Conservation (phyloP, 768 basidiomycete species). For the Pleurotus ostreatus region DNA sequence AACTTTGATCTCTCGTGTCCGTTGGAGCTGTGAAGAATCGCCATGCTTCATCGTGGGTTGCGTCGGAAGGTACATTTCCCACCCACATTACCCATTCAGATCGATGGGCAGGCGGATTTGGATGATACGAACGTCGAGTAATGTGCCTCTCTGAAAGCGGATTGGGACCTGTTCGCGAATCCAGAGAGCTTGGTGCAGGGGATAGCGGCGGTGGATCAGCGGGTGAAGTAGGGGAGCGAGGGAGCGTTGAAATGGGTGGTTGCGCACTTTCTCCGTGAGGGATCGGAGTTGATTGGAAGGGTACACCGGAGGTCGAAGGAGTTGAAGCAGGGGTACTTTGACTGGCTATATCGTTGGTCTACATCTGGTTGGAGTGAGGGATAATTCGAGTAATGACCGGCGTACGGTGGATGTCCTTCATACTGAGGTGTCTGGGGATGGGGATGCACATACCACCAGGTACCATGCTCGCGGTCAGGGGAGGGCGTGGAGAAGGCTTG, state of each 20-base stretch:
- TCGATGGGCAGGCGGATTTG: conserved; percentile 66
- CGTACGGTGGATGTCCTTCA: conserved; percentile 27
- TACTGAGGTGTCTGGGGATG: conserved; percentile 17
- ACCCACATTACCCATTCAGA: conserved; percentile 98
- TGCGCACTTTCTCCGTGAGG: too few species aligned
- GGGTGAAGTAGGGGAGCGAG: too few species aligned
- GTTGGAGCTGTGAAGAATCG: conserved; percentile 58
- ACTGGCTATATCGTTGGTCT: conserved; percentile 17
- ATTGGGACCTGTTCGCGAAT: neutral
- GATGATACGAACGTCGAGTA: conserved; percentile 45
- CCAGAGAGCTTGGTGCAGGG: neutral
- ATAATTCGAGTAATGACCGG: conserved; percentile 27
- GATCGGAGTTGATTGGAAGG: conserved; percentile 9
- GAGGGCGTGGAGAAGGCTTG: conserved; percentile 13
- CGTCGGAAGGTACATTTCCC: conserved; percentile 85
- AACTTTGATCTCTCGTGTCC: too few species aligned
- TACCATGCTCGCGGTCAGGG: conserved; percentile 39
- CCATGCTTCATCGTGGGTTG: conserved; percentile 83
- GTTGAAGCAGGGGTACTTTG: conserved; percentile 17
- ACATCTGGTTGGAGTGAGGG: conserved; percentile 18
- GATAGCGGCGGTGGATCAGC: conserved; percentile 2
- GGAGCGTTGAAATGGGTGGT: too few species aligned
- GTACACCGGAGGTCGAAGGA: conserved; percentile 9
- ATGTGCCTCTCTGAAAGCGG: neutral
- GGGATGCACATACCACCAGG: conserved; percentile 45